These are phyloP conservation scores for Solanum chiquidenum DNA, from an alignment of 257 asterid species.

Conservation along the genomic window DNA sequence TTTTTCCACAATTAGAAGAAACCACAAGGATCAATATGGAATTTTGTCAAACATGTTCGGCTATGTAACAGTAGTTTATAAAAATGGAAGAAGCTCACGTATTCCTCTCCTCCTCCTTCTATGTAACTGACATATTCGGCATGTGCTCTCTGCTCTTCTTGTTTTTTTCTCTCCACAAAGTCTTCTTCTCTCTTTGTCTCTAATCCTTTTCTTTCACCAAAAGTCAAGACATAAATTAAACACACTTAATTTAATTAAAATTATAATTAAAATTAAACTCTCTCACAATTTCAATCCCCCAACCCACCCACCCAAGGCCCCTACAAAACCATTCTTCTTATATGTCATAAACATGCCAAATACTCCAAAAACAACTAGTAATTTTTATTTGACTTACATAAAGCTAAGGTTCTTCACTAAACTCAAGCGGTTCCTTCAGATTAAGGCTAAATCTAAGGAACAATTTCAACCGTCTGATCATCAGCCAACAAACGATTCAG, in stretches of 20 bases:
- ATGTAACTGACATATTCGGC: conserved; percentile 25
- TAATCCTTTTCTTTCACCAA: conserved; percentile 4
- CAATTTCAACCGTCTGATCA: conserved; percentile 7
- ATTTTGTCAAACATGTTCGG: background rate
- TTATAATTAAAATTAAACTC: background rate
- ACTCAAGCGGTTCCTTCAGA: conserved; percentile 27
- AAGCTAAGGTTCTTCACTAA: conserved; percentile 26
- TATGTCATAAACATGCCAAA: conserved; percentile 19
- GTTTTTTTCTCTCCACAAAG: conserved; percentile 28
- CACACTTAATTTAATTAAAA: background rate
- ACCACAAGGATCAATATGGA: background rate
- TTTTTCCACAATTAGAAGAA: background rate
- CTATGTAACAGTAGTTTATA: background rate
- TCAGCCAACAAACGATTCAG: background rate
- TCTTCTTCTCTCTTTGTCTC: conserved; percentile 23
- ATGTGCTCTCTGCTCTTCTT: conserved; percentile 48
- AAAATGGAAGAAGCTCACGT: background rate
- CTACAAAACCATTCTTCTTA: conserved; percentile 10
- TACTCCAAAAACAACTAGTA: background rate
- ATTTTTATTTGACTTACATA: conserved; percentile 18
- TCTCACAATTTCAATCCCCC: background rate
- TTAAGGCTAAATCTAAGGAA: conserved; percentile 9
- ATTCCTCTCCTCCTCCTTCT: background rate
- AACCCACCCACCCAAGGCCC: background rate
- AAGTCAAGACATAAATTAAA: conserved; percentile 23